Base-by-base conservation (phyloP, 495 filamentous ascomycete species). In the Penicillium antarcticum region DNA sequence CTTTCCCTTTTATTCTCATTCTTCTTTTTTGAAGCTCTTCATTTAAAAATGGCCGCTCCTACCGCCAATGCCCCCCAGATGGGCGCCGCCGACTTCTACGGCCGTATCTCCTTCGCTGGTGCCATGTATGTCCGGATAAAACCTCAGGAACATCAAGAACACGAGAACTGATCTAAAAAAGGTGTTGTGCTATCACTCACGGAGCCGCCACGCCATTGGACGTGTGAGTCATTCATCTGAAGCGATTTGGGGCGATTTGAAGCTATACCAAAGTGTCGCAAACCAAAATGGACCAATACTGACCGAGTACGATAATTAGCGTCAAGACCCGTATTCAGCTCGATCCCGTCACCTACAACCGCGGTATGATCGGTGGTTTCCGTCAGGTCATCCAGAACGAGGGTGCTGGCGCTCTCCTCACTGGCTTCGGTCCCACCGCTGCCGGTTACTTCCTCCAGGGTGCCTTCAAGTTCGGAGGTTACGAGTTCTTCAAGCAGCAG, bases 261-360 rank as follows among this genome's bases (percentile, higher is more conserved):
- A 56, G 18, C 13, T 17, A 41, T 18, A n/a, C 11, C n/a, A 12
- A 16, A 18, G 1, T 5, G 10, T 7, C 8, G 12, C 23, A 24
- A 11, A 42, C 10, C 1, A 10, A 17, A 14, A 41, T 26, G 23
- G n/a, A 44, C 18, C 14, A 18, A 8, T 29, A 13, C 46, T 36
- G 18, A 35, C 31, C 4, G 1, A 5, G 12, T 11, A 10, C 18
- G 16, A 13, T n/a, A 13, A 58, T 58, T 69, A 95, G 90, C 75
- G 89, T 95, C 80, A 95, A 95, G 85, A 95, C 90, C 60, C 80
- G 88, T 72, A 95, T 95, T 68, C 90, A 95, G 80, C 86, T 95
- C 69, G 90, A 95, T 77, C 90, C 90, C 51, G 80, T 67, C 57
- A 92, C 85, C 69, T 95, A 95, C 79, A 95, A 95, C 86, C 82